Evolutionary conservation across 208 protist species (phyloP), one percentile per base, ranked within the genome.

Genomic region (Borovskyia barvae): DNA sequence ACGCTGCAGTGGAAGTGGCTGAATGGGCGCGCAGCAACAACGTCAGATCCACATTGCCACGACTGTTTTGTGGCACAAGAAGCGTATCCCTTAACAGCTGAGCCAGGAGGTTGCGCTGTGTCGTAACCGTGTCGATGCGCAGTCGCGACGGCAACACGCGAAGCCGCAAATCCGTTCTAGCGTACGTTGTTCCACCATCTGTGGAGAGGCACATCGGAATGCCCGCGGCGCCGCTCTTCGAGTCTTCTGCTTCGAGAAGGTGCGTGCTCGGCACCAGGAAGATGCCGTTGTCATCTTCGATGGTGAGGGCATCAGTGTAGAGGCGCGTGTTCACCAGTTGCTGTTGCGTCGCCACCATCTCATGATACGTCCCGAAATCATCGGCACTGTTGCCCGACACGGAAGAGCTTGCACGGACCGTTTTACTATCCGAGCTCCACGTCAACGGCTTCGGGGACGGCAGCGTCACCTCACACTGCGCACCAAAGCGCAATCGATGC

Each of bases 261-360:
- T 85, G 70, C 26, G 69, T 65, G 42, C 64, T 47, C 6, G 76
- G 79, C 20, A 90, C 35, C 15, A 86, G 43, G 29, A 86, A 83
- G n/a, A 79, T 60, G 45, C 82, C 78, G 39, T 72, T 66, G 54
- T 81, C 76, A 39, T 90, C 82, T 30, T 86, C 78, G 49, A 90
- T 77, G 20, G 37, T 57, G 15, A 90, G 66, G 19, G 82, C 76
- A 14, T 65, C 50, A 12, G 75, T 40, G 54, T 84, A 90, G 26
- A 82, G 71, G 42, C 79, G 61, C 2, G 73, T 60, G 65, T 84
- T 90, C 41, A 54, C 67, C 48, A 90, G 57, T 7, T 17, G 6
- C 54, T 84, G 76, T 15, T 39, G 33, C 19, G 54, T 19, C 35
- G 47, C 35, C 28, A 80, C 62, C 15, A 29, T 52, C 4, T 36